Evolutionary conservation across 2,329 filamentous ascomycete genomes (phyloP).

Genomic region (Monilinia fructigena): DNA sequence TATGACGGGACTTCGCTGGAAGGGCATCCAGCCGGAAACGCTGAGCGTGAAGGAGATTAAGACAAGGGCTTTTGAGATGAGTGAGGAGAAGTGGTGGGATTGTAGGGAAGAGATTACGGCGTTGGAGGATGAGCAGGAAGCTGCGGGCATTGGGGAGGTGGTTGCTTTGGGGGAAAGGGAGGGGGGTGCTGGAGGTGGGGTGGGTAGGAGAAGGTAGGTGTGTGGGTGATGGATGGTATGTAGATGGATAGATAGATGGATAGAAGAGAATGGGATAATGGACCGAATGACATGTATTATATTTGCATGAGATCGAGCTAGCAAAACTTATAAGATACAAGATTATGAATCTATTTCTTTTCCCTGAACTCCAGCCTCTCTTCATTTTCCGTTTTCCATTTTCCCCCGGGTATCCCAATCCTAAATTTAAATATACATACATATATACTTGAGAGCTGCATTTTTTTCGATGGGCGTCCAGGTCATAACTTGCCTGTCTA

Average conservation of each 20-base stretch:
- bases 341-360: not conserved
- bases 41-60: slow-evolving; percentile 87
- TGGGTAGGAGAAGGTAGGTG: slow-evolving; percentile 34
- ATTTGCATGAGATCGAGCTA: not conserved
- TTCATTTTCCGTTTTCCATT: not conserved
- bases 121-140: slow-evolving; percentile 94
- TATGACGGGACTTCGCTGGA: slow-evolving; percentile 70
- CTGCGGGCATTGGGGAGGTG: slow-evolving; percentile 80
- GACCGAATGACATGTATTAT: not conserved
- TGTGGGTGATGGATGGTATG: not conserved
- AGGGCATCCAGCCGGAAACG: slow-evolving; percentile 63
- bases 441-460: not conserved
- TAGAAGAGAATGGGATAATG: no score
- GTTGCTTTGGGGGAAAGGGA: slow-evolving; percentile 65
- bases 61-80: slow-evolving; percentile 82
- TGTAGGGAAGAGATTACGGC: slow-evolving; percentile 88
- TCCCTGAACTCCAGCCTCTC: not conserved
- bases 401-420: not conserved
- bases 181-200: slow-evolving; percentile 26
- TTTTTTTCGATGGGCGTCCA: no score
- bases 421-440: not conserved
- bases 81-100: slow-evolving; percentile 99
- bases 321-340: no score
- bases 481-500: no score
- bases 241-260: not conserved